Evolutionary conservation across 2,329 filamentous ascomycete species (phyloP).

Genomic region (Diaporthe ilicicola): DNA sequence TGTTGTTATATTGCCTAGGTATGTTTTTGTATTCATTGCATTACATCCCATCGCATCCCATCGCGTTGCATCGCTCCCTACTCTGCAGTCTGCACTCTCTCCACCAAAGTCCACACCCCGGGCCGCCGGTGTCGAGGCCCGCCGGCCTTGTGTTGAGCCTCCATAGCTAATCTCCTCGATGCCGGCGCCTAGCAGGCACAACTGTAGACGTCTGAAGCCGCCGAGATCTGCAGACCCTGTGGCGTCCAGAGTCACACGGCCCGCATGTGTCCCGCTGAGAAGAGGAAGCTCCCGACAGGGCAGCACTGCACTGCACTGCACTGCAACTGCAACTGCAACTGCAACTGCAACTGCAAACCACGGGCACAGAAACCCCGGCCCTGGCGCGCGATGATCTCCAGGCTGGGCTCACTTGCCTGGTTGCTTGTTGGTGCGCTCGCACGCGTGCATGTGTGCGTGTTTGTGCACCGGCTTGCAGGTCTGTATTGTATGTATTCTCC

Average conservation of each 20-base stretch:
- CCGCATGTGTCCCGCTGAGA: neutral
- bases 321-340: too few species aligned
- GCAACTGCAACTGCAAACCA: too few species aligned
- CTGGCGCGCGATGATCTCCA: neutral
- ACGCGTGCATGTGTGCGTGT: neutral
- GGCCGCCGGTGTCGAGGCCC: slow-evolving; percentile 11
- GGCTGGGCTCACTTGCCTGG: neutral
- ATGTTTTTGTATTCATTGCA: too few species aligned
- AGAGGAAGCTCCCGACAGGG: slow-evolving; percentile 5
- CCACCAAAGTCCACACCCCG: neutral
- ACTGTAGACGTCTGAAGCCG: neutral
- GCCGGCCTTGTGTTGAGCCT: slow-evolving; percentile 14
- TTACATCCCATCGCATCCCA: neutral
- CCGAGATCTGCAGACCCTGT: neutral
- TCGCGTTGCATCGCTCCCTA: neutral
- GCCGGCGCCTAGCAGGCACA: slow-evolving; percentile 18
- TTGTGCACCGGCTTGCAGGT: too few species aligned
- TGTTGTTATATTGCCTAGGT: too few species aligned
- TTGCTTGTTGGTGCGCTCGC: neutral
- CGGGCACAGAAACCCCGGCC: too few species aligned
- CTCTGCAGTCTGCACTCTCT: neutral
- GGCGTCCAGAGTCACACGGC: neutral
- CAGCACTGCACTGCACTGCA: neutral
- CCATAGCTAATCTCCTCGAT: neutral
- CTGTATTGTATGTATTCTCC: too few species aligned